Evolutionary conservation across 2,329 filamentous ascomycete genomes (phyloP).

Genomic region (Trichoderma cornu-damae): DNA sequence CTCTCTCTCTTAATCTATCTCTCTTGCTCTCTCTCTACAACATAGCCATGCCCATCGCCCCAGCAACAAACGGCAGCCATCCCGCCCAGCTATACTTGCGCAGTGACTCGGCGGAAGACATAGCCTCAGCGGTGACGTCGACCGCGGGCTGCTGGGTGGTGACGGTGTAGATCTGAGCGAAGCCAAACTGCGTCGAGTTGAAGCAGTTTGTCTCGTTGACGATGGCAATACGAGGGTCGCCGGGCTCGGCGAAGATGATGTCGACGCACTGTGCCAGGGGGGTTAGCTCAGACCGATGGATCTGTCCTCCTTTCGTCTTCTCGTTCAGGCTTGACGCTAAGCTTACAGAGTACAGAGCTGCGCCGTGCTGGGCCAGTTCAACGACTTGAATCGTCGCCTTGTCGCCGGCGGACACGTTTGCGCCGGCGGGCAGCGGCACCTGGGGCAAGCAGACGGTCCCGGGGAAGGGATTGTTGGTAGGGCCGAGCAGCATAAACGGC

Average conservation of each 20-base stretch:
- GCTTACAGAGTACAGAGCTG: slow-evolving; percentile 71
- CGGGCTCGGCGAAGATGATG: slow-evolving; percentile 80
- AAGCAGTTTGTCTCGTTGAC: slow-evolving; percentile 83
- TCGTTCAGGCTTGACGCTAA: too few relatives aligned
- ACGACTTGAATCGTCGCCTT: slow-evolving; percentile 87
- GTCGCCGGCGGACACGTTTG: slow-evolving; percentile 71
- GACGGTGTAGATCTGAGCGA: slow-evolving; percentile 71
- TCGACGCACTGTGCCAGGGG: slow-evolving; percentile 70
- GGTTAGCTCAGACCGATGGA: background rate
- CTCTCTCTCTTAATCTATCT: too few relatives aligned
- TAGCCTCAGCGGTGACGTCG: background rate
- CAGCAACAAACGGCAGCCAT: slow-evolving; percentile 40
- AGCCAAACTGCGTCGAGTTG: slow-evolving; percentile 74
- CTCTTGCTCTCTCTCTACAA: slow-evolving; percentile 22
- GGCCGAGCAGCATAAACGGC: slow-evolving; percentile 77
- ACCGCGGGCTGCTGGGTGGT: slow-evolving; percentile 36
- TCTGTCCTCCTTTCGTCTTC: background rate
- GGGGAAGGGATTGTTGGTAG: slow-evolving; percentile 76
- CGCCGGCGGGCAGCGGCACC: slow-evolving; percentile 71
- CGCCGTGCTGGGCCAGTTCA: slow-evolving; percentile 77
- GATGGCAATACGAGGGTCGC: slow-evolving; percentile 59
- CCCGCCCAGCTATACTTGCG: slow-evolving; percentile 31
- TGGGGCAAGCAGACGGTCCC: slow-evolving; percentile 87
- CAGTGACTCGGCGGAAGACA: slow-evolving; percentile 27
- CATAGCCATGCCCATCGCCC: slow-evolving; percentile 37